These are phyloP conservation scores for Debaryomyces psychrophilus DNA, from an alignment of 1,139 yeast genomes.

Conservation along the genomic window DNA sequence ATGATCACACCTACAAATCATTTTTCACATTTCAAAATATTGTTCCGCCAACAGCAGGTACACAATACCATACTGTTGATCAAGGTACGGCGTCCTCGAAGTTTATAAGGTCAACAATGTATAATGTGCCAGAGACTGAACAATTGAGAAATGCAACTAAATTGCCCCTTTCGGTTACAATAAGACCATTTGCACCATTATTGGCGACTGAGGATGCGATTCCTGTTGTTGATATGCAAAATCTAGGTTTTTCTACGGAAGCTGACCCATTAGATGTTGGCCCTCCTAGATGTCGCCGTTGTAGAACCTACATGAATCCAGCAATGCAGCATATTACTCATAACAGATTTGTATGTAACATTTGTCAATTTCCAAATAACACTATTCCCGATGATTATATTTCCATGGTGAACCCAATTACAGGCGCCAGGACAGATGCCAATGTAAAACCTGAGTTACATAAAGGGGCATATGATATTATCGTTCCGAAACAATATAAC, in stretches of 20 bases:
- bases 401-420: conserved; percentile 59
- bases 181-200: conserved; percentile 81
- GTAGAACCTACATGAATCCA: conserved; percentile 89
- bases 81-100: conserved; percentile 87
- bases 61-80: conserved; percentile 70
- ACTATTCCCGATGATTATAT: conserved; percentile 68
- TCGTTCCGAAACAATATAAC: conserved; percentile 77
- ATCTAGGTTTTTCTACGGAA: conserved; percentile 28
- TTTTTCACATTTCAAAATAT: conserved; percentile 76
- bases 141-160: conserved; percentile 69
- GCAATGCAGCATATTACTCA: conserved; percentile 72
- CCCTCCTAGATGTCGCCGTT: conserved; percentile 88
- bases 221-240: conserved; percentile 68
- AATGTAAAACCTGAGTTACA: conserved; percentile 73
- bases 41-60: conserved; percentile 81
- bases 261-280: conserved; percentile 48
- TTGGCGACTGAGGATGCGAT: conserved; percentile 54
- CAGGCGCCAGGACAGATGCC: conserved; percentile 65
- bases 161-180: conserved; percentile 77
- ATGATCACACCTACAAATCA: conserved; percentile 31
- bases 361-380: conserved; percentile 78
- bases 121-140: conserved; percentile 79
- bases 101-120: conserved; percentile 77
- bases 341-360: conserved; percentile 76
- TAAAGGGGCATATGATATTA: conserved; percentile 82